Evolutionary conservation across 352 stramenopile species (phyloP).

Genomic region (Phytophthora capsici): DNA sequence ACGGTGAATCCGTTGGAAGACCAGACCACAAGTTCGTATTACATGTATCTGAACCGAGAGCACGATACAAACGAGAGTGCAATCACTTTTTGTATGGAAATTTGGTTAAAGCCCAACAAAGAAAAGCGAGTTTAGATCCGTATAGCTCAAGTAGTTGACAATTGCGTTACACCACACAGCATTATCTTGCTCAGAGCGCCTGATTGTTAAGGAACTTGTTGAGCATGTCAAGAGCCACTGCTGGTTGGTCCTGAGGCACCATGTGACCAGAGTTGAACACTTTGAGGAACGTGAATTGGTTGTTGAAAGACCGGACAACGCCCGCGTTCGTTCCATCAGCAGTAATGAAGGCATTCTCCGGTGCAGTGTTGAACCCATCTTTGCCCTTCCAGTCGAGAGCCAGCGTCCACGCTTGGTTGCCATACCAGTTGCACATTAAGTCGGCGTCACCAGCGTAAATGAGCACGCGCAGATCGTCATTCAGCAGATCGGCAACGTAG

Average conservation of each 20-base stretch:
- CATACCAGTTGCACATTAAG: conserved; percentile 97
- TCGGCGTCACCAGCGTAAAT: conserved; percentile 97
- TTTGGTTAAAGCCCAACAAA: no score
- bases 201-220: conserved; percentile 70
- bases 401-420: conserved; percentile 94
- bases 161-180: background rate
- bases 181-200: conserved; percentile 24
- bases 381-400: conserved; percentile 92
- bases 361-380: conserved; percentile 81
- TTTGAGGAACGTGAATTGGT: conserved; percentile 63
- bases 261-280: conserved; percentile 73
- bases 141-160: no score
- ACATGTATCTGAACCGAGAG: conserved; percentile 21
- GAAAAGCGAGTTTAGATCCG: no score
- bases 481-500: conserved; percentile 89
- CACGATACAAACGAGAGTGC: background rate
- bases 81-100: no score
- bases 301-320: conserved; percentile 46
- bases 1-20: conserved; percentile 20
- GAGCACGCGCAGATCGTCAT: conserved; percentile 77
- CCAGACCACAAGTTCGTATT: conserved; percentile 11
- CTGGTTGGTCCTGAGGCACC: conserved; percentile 65
- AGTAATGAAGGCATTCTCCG: conserved; percentile 29
- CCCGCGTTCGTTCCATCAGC: conserved; percentile 29
- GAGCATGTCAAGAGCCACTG: conserved; percentile 62